Evolutionary conservation across 1,284 basidiomycete species (phyloP), one percentile per base, ranked within the genome.

Genomic region (Cryptococcus sp.): DNA sequence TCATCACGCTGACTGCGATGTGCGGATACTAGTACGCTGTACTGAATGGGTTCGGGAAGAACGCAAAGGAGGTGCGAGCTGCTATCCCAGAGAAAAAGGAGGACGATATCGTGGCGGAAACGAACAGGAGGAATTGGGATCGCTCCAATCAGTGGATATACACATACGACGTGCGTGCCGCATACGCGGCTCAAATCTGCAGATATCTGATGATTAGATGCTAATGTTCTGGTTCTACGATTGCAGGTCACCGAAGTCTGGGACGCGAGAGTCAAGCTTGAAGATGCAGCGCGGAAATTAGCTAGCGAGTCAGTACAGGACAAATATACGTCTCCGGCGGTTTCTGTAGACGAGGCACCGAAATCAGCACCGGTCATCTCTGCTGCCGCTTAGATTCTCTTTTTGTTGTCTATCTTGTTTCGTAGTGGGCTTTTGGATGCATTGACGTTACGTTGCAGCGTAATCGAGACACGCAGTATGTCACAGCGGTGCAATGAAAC

Each of bases 131-230:
- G 5, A 66, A 63, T 47, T 66, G 62, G 62, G 30, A 43, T 27
- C 25, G 49, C 27, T 43, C 22, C 22, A 60, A 53, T 27, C 49
- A 50, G 4, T 66, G 62, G 64, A 69, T 69, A 23, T 69, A 69
- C 46, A 51, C 56, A 13, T 67, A 69, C 42, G 61, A 69, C 40
- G 67, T 69, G 40, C 57, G 64, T 54, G 8, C 39, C 46, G 35
- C 19, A 2, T 38, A 6, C n/a, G 23, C 38, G 7, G 20, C 20
- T 20, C 4, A 43, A 17, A 4, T 13, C 13, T 13, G 5, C 20
- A n/a, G 41, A 20, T 43, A 13, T 20, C 39, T n/a, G 39, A n/a
- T 41, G 39, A n/a, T 41, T 41, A 11, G 11, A 41, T 11, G 15
- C n/a, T 10, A 19, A 38, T 30, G 23, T 17, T 46, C 19, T 40